phyloP scores from a whole-genome alignment of 2,329 filamentous ascomycete genomes.

The Plenodomus lindquistii region DNA sequence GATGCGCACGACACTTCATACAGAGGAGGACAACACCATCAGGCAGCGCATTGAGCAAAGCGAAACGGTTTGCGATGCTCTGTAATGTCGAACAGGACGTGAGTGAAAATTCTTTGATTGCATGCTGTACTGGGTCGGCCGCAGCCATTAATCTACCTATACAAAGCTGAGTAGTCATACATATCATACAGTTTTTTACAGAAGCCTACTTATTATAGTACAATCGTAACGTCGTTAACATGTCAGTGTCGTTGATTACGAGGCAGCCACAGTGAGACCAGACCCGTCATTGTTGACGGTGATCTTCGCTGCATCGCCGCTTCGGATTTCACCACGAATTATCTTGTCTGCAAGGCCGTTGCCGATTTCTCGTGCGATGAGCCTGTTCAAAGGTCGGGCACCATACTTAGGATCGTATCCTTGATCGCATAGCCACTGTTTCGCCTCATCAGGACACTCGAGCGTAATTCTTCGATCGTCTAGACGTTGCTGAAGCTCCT shows the following conservation, averaged over 20 bases:
- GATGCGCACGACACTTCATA: background rate
- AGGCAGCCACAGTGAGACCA: slow-evolving; percentile 30
- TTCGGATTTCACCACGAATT: slow-evolving; percentile 79
- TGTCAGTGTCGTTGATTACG: slow-evolving; percentile 10
- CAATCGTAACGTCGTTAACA: slow-evolving; percentile 26
- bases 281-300: slow-evolving; percentile 60
- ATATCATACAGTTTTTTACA: slow-evolving; percentile 16
- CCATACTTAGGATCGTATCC: slow-evolving; percentile 93
- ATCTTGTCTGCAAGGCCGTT: slow-evolving; percentile 90
- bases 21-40: too few species aligned
- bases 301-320: slow-evolving; percentile 74
- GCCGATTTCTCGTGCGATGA: slow-evolving; percentile 88
- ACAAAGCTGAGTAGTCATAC: background rate
- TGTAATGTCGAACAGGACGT: too few species aligned
- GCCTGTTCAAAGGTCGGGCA: slow-evolving; percentile 84
- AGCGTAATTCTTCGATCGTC: slow-evolving; percentile 84
- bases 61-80: too few species aligned
- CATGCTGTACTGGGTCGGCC: too few species aligned
- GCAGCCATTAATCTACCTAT: background rate
- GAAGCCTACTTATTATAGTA: slow-evolving; percentile 15
- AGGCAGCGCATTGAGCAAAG: too few species aligned
- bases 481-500: slow-evolving; percentile 79
- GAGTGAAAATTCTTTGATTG: too few species aligned
- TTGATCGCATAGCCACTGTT: slow-evolving; percentile 83
- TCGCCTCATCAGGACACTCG: slow-evolving; percentile 70